Evolutionary conservation across 495 filamentous ascomycete genomes (phyloP), one percentile per base, ranked within the genome.

Genomic region (Penicillium argentinense): DNA sequence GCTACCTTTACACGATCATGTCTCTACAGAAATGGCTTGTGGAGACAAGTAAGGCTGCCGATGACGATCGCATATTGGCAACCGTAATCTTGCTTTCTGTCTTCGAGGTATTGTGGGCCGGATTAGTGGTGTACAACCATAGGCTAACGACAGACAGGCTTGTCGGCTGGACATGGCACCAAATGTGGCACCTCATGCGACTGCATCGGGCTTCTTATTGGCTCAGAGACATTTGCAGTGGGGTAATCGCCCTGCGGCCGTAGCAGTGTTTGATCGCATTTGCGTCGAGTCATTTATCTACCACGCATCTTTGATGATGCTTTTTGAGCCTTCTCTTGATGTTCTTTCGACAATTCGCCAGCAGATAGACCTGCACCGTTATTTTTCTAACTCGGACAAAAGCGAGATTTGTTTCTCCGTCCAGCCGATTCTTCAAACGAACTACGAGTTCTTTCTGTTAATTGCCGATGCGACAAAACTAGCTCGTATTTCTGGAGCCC

Each of bases 271-370:
- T 26, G 45, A 54, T 18, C 46, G 51, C 2, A 54, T 54, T 17
- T 54, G 51, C 29, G 27, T 49, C 5, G 51, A 54, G 19, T 49
- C 45, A 13, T 54, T 54, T 6, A 22, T 54, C 7, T 54, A 54
- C 17, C 51, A 54, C 8, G 45, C 45, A 2, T 49, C 51, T 11
- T 11, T 54, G 9, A 49, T 54, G 51, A 54, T 54, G 51, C 9
- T 49, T 8, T 54, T 49, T 26, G 51, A 54, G 14, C 45, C 51
- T 17, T 34, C 26, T 2, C 45, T 54, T 6, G 51, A 54, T 45
- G 33, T 9, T 6, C 36, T 54, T 11, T 48, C 51, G 1, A 21
- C 29, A 0, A 18, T 33, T 2, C 30, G 28, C 3, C 16, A 21
- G 0, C 12, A 30, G 4, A 4, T 23, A 3, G n/a, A 45, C 2